Conservation (phyloP, 768 basidiomycete species). For the Mycena crocata region DNA sequence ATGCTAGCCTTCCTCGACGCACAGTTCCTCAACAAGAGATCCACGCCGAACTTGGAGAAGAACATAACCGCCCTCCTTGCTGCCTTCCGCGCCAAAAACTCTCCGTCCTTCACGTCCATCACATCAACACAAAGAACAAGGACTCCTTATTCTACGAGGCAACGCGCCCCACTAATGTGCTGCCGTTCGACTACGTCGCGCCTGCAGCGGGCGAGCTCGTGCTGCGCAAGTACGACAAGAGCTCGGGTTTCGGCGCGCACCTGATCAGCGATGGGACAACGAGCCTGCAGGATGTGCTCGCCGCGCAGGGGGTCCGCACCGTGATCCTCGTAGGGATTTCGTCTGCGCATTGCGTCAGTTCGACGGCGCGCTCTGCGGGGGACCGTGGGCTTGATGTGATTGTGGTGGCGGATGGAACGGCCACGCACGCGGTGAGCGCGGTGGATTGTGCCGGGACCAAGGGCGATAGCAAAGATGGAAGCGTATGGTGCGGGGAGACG, state of each 20-base stretch:
- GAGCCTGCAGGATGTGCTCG: constrained; percentile 15
- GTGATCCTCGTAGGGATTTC: constrained; percentile 25
- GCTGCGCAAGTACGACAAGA: constrained; percentile 30
- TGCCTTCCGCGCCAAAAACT: constrained; percentile 16
- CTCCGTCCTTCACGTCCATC: constrained; percentile 26
- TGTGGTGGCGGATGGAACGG: constrained; percentile 25
- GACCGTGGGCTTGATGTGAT: constrained; percentile 22
- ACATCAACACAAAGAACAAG: constrained; percentile 17
- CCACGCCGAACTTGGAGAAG: constrained; percentile 26
- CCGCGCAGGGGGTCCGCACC: constrained; percentile 10
- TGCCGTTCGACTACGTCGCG: constrained; percentile 21
- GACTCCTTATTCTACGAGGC: constrained; percentile 14
- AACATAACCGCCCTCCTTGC: constrained; percentile 26
- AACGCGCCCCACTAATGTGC: constrained; percentile 9
- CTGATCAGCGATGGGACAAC: constrained; percentile 11
- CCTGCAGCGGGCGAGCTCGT: constrained; percentile 19
- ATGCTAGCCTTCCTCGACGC: constrained; percentile 19
- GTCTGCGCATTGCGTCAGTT: constrained; percentile 29
- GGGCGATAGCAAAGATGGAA: constrained; percentile 21
- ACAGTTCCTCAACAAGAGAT: background rate
- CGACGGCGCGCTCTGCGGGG: constrained; percentile 21
- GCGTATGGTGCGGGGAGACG: constrained; percentile 22
- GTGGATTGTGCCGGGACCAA: background rate
- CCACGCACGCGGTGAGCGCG: constrained; percentile 11
- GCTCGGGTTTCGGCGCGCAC: constrained; percentile 25